A percentile compares a stretch with the other conserved stretches of the same genome.
These are phyloP conservation scores for Aspergillus eucalypticola DNA, from an alignment of 2,329 filamentous ascomycete species.

Conservation along the genomic window DNA sequence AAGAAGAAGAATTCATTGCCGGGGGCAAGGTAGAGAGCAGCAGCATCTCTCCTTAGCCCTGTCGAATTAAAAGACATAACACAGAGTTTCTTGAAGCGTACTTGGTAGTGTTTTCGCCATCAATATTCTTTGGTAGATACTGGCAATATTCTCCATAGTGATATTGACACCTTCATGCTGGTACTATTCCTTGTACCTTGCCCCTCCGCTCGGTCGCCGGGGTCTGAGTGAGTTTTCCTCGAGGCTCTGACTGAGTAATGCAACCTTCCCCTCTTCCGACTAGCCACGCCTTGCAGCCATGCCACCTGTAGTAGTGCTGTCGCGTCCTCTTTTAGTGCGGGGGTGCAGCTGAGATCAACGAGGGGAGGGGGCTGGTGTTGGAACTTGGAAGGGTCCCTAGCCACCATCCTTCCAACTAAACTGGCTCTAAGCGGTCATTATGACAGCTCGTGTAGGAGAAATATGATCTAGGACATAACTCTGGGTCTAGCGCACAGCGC, in stretches of 20 bases:
- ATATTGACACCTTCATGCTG: too few relatives aligned
- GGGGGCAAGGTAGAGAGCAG: background rate
- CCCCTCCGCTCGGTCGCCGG: background rate
- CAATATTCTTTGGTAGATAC: too few relatives aligned
- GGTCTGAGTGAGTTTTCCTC: background rate
- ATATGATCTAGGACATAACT: background rate
- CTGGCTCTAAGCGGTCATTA: background rate
- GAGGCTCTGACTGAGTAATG: background rate
- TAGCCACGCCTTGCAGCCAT: conserved; percentile 1
- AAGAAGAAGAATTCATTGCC: background rate
- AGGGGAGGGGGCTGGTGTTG: background rate
- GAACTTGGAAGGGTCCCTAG: background rate
- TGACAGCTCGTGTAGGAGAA: background rate
- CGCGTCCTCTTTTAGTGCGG: conserved; percentile 11
- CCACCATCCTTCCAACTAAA: background rate
- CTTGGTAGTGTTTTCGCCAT: background rate
- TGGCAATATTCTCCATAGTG: too few relatives aligned
- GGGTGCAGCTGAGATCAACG: conserved; percentile 4
- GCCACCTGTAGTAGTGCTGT: conserved; percentile 4
- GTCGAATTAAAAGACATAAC: background rate
- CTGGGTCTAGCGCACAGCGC: too few relatives aligned
- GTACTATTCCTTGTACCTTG: background rate
- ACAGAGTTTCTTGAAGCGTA: background rate
- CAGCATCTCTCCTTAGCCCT: background rate
- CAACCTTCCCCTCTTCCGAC: background rate